Base-by-base conservation (phyloP, 352 stramenopile species). In the Vaucheria bursata region DNA sequence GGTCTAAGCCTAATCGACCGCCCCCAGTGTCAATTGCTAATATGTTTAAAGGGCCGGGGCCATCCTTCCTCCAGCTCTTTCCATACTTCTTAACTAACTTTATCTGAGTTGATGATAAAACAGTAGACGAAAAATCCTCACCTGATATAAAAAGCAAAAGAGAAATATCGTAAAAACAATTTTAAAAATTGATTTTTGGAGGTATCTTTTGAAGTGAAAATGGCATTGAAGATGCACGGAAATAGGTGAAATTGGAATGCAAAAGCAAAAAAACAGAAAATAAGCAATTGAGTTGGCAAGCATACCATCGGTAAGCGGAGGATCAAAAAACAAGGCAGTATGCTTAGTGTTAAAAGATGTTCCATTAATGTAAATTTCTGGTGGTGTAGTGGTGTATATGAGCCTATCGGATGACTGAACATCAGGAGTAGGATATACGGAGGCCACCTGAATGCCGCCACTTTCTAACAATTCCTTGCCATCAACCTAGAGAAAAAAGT, bases 311-410 rank as follows among this genome's bases (percentile, higher is more conserved):
- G 39, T 12, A 1, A 82, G 72, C 33, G 77, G 77, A 32, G 77
- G 77, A 40, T 82, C 77, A 53, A 82, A 81, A 71, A 73, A 74
- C 0, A 82, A 71, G 29, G 50, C 69, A 1, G 72, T 82, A 40
- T 81, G 49, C 38, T 82, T 81, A n/a, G 52, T 6, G 65, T 82
- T 82, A 66, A 82, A 82, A 71, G 74, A 79, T 3, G 71, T 82
- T 1, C 77, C 77, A 66, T 82, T 81, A 8, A 82, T 71, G 25
- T 79, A 45, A 0, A 80, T 12, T 3, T 35, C 31, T n/a, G 77
- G 77, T 18, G 71, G 75, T 0, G 71, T 79, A 32, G 50, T 65
- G 70, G 73, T 75, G 59, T 75, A 82, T 34, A 82, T 38, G 2
- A 37, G 7, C n/a, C 31, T 59, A 18, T 25, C 34, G 12, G 71